Evolutionary conservation across 1,284 basidiomycete species (phyloP).

Genomic region (Phaffia rhodozyma): DNA sequence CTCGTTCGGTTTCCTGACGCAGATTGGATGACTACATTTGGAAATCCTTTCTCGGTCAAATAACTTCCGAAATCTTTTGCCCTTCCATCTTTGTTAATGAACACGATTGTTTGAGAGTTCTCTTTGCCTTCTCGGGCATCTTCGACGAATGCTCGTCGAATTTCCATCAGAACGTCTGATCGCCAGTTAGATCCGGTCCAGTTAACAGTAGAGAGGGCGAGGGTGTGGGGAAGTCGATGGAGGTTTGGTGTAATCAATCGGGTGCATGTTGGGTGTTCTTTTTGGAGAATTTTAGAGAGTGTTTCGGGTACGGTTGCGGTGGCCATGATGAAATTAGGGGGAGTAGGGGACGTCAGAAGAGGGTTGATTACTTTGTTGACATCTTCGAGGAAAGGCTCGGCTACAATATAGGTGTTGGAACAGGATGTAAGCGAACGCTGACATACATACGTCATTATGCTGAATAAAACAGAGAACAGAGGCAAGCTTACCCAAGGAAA

Average conservation of each 20-base stretch:
- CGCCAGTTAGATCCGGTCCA: conserved; percentile 67
- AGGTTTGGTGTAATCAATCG: conserved; percentile 64
- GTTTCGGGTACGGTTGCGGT: conserved; percentile 75
- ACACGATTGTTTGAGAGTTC: conserved; percentile 53
- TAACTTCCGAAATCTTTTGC: conserved; percentile 49
- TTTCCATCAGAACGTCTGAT: conserved; percentile 60
- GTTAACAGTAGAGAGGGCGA: conserved; percentile 57
- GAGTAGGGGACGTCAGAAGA: conserved; percentile 23
- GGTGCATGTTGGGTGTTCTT: conserved; percentile 47
- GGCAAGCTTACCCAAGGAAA: conserved; percentile 56
- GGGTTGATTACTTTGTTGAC: conserved; percentile 51
- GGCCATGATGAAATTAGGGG: conserved; percentile 56
- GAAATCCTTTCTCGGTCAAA: conserved; percentile 50
- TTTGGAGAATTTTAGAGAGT: conserved; percentile 53
- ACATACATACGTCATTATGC: conserved; percentile 2
- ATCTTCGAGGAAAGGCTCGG: conserved; percentile 54
- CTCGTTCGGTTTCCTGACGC: conserved; percentile 45
- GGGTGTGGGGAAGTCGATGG: conserved; percentile 57
- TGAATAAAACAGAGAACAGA: no score
- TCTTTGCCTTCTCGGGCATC: conserved; percentile 42
- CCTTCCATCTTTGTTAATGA: conserved; percentile 61
- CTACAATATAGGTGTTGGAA: conserved; percentile 33
- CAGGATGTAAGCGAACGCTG: not conserved
- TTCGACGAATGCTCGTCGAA: conserved; percentile 60
- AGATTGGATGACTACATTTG: conserved; percentile 52